Evolutionary conservation across 345 rosid genomes (phyloP).

Genomic region (Brassica incana): DNA sequence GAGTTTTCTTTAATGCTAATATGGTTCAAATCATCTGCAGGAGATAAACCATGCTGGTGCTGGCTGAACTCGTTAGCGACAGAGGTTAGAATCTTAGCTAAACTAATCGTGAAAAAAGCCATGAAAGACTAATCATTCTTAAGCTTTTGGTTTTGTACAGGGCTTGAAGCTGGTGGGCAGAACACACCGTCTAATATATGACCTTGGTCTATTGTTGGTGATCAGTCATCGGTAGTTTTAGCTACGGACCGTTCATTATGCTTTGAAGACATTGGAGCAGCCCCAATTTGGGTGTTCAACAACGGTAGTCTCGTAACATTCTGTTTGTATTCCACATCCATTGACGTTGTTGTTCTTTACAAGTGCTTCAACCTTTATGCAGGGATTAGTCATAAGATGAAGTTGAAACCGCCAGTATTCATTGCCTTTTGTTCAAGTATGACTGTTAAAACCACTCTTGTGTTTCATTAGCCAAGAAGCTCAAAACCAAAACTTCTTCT

Average conservation of each 20-base stretch:
- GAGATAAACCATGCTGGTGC: constrained; percentile 99
- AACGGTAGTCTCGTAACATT: constrained; percentile 54
- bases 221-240: constrained; percentile 54
- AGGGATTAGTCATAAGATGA: constrained; percentile 93
- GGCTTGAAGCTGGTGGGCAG: constrained; percentile 97
- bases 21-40: constrained; percentile 46
- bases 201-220: constrained; percentile 88
- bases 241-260: constrained; percentile 88
- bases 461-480: too few relatives aligned
- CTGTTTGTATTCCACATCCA: not conserved
- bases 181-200: constrained; percentile 81
- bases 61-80: constrained; percentile 94
- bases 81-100: constrained; percentile 51
- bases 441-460: too few relatives aligned
- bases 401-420: constrained; percentile 63
- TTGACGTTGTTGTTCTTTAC: not conserved
- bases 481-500: too few relatives aligned
- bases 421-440: constrained; percentile 57
- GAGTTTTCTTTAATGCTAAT: not conserved
- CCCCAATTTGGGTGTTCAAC: constrained; percentile 94
- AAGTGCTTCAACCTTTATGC: constrained; percentile 26
- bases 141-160: constrained; percentile 35
- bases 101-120: not conserved
- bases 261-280: constrained; percentile 86
- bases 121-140: too few relatives aligned